phyloP scores from a whole-genome alignment of 352 stramenopile species.

The Pythium vanterpoolii region DNA sequence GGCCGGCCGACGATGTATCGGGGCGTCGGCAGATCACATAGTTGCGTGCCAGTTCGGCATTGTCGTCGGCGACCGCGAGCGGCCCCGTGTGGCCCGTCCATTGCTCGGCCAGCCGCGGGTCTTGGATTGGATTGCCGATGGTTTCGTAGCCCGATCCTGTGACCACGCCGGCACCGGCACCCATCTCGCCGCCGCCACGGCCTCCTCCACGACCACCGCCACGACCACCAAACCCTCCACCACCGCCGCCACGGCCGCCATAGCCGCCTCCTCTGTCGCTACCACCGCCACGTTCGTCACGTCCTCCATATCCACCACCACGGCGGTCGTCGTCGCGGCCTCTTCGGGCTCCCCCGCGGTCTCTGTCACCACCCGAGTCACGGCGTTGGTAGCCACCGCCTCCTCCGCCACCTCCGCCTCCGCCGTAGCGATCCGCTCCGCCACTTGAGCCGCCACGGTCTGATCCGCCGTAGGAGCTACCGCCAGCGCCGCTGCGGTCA shows the following conservation, averaged over 20 bases:
- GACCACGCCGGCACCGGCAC: conserved; percentile 36
- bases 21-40: conserved; percentile 52
- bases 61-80: conserved; percentile 37
- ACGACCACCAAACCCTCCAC: conserved; percentile 30
- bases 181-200: conserved; percentile 29
- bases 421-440: conserved; percentile 14
- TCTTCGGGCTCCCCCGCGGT: conserved; percentile 19
- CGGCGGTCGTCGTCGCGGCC: conserved; percentile 28
- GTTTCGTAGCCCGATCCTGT: conserved; percentile 48
- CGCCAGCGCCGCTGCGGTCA: conserved; percentile 18
- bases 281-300: conserved; percentile 11
- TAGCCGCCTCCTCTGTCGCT: no score
- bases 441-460: conserved; percentile 14
- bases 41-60: conserved; percentile 34
- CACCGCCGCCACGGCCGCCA: conserved; percentile 14
- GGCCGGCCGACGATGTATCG: conserved; percentile 28
- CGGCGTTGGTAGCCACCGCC: conserved; percentile 6
- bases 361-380: conserved; percentile 7
- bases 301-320: conserved; percentile 25
- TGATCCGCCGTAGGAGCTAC: conserved; percentile 16
- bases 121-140: conserved; percentile 43
- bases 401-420: conserved; percentile 13
- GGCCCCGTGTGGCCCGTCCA: conserved; percentile 38
- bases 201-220: conserved; percentile 30
- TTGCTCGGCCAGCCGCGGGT: conserved; percentile 48